Conservation (phyloP, 768 basidiomycete species). For the Mycena galericulata region DNA sequence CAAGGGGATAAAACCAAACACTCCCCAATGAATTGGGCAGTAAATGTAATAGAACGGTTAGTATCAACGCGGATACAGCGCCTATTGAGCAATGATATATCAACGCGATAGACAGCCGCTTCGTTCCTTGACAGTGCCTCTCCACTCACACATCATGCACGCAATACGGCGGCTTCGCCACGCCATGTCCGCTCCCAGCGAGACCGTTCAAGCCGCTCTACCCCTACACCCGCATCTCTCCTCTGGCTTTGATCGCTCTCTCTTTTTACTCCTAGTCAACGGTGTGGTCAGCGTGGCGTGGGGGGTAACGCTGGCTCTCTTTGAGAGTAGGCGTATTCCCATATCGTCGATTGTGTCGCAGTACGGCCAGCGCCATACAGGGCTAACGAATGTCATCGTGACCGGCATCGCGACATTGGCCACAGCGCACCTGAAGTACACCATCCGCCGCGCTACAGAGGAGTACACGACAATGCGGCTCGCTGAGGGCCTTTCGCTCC, state of each 20-base stretch:
- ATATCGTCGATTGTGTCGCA: slow-evolving; percentile 1
- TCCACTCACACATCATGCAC: too few species aligned
- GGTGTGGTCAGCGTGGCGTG: slow-evolving; percentile 13
- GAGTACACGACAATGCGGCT: slow-evolving; percentile 5
- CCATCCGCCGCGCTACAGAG: background rate
- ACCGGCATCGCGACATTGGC: slow-evolving; percentile 14
- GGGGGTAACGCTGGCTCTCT: slow-evolving; percentile 14
- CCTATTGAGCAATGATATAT: too few species aligned
- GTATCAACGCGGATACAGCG: too few species aligned
- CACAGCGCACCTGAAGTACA: slow-evolving; percentile 18
- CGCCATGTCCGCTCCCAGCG: too few species aligned
- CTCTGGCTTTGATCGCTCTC: slow-evolving; percentile 10
- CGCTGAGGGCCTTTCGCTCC: background rate
- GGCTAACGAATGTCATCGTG: slow-evolving; percentile 13
- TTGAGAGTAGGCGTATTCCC: slow-evolving; percentile 1
- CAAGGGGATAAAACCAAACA: too few species aligned
- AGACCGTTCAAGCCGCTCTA: too few species aligned
- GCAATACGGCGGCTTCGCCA: too few species aligned
- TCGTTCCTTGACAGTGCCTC: too few species aligned
- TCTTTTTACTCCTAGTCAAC: slow-evolving; percentile 12
- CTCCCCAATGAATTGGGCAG: too few species aligned
- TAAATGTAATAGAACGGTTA: too few species aligned
- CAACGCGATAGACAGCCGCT: too few species aligned
- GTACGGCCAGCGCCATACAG: slow-evolving; percentile 7
- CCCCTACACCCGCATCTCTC: background rate